phyloP scores from a whole-genome alignment of 768 basidiomycete species.

The Tricholoma matsutake region DNA sequence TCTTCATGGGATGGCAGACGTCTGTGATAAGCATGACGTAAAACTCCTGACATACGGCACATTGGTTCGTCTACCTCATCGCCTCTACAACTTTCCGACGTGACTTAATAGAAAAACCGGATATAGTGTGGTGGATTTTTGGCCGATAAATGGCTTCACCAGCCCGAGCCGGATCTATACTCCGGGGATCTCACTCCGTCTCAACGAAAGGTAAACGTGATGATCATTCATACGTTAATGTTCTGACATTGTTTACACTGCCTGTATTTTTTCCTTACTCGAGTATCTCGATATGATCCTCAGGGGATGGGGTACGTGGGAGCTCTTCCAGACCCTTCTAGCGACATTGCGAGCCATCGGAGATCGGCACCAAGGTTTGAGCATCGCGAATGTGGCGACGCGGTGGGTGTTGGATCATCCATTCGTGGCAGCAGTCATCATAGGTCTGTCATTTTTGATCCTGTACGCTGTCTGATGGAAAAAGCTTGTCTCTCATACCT shows the following conservation, averaged over 20 bases:
- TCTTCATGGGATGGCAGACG: conserved; percentile 71
- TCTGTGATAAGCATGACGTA: conserved; percentile 68
- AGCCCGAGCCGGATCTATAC: conserved; percentile 71
- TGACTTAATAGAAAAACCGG: conserved; percentile 8
- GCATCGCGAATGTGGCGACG: conserved; percentile 76
- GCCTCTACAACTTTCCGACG: background rate
- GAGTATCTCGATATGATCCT: conserved; percentile 85
- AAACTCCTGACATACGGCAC: conserved; percentile 84
- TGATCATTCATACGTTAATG: conserved; percentile 4
- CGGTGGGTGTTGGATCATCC: conserved; percentile 81
- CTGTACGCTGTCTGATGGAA: background rate
- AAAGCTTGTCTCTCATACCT: no score
- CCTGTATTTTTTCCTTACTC: conserved; percentile 1
- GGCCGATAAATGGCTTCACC: conserved; percentile 68
- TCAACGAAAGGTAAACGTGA: conserved; percentile 62
- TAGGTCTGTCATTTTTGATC: conserved; percentile 45
- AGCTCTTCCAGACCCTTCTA: conserved; percentile 68
- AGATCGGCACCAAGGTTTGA: conserved; percentile 59
- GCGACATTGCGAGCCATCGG: conserved; percentile 58
- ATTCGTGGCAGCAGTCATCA: conserved; percentile 76
- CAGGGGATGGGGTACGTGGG: conserved; percentile 77
- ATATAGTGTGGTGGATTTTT: conserved; percentile 80
- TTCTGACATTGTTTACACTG: background rate
- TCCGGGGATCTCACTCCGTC: conserved; percentile 70
- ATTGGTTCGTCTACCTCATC: conserved; percentile 49